Evolutionary conservation across 768 basidiomycete species (phyloP).

Genomic region (Podaxis sp.): DNA sequence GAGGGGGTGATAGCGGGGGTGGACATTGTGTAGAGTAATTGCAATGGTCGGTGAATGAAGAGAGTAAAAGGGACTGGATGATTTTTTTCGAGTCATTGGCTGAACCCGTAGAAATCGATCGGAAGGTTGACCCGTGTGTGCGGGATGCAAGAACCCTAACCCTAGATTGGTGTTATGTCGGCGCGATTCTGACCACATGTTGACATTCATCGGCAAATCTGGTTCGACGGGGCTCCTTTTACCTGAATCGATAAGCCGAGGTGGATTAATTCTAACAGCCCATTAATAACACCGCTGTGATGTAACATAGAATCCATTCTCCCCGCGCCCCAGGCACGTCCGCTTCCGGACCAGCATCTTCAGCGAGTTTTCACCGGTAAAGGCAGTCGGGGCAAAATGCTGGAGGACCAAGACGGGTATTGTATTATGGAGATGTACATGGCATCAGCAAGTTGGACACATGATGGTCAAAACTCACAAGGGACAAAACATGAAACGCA

Average conservation of each 20-base stretch:
- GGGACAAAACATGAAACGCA: not conserved
- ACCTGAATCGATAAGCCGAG: not conserved
- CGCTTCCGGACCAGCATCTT: not conserved
- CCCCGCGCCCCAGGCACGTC: not conserved
- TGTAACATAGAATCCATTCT: conserved; percentile 1
- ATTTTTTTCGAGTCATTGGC: conserved; percentile 15
- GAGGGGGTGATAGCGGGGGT: conserved; percentile 29
- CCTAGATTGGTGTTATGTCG: conserved; percentile 22
- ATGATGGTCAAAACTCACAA: not conserved
- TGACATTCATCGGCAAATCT: not conserved
- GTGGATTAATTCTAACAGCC: not conserved
- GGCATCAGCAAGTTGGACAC: not conserved
- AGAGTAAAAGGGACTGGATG: conserved; percentile 4
- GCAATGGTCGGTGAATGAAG: conserved; percentile 16
- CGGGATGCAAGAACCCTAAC: conserved; percentile 29
- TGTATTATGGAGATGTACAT: not conserved
- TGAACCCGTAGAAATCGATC: conserved; percentile 22
- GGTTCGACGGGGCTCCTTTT: not conserved
- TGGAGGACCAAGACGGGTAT: not conserved
- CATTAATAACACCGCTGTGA: not conserved
- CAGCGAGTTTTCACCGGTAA: not conserved
- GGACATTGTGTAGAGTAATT: conserved; percentile 23
- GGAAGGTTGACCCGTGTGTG: conserved; percentile 14
- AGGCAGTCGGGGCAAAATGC: not conserved
- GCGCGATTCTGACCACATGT: not conserved